Conservation (phyloP, 257 asterid genomes). For the Galeopsis tetrahit region DNA sequence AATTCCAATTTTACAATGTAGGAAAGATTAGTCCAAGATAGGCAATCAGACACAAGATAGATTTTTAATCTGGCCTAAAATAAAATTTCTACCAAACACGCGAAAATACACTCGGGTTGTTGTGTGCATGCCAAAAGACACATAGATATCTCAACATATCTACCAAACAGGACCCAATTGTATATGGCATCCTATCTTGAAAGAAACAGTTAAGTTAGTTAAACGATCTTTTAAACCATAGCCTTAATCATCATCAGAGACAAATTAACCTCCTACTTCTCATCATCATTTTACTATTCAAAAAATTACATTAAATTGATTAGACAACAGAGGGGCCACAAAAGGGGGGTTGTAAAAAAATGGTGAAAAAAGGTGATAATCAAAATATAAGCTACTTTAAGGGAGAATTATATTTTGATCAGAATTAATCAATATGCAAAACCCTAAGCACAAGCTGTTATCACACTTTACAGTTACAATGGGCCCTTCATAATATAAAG, state of each 20-base stretch:
- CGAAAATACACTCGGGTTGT: no score
- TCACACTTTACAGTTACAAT: slow-evolving; percentile 47
- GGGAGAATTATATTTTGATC: background rate
- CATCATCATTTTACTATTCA: slow-evolving; percentile 21
- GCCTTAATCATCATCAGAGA: background rate
- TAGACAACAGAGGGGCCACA: slow-evolving; percentile 52
- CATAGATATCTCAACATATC: no score
- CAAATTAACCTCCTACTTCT: slow-evolving; percentile 26
- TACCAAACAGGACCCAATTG: no score
- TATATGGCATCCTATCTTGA: background rate
- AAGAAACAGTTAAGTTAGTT: background rate
- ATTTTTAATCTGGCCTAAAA: no score
- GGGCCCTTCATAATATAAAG: slow-evolving; percentile 40
- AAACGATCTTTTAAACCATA: background rate
- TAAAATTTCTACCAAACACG: no score
- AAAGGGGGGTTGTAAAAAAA: slow-evolving; percentile 16
- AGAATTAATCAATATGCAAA: slow-evolving; percentile 23
- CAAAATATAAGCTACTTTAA: slow-evolving; percentile 37
- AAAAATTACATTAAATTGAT: slow-evolving; percentile 23
- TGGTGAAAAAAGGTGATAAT: slow-evolving; percentile 40
- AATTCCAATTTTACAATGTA: no score
- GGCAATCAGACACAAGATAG: no score
- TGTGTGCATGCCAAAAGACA: no score
- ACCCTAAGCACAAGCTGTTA: slow-evolving; percentile 35
- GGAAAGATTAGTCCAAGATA: no score